Percentiles rank a stretch among this genome's conserved stretches.
Evolutionary conservation across 2,329 filamentous ascomycete genomes (phyloP).

Genomic region (Macroventuria anomochaeta): DNA sequence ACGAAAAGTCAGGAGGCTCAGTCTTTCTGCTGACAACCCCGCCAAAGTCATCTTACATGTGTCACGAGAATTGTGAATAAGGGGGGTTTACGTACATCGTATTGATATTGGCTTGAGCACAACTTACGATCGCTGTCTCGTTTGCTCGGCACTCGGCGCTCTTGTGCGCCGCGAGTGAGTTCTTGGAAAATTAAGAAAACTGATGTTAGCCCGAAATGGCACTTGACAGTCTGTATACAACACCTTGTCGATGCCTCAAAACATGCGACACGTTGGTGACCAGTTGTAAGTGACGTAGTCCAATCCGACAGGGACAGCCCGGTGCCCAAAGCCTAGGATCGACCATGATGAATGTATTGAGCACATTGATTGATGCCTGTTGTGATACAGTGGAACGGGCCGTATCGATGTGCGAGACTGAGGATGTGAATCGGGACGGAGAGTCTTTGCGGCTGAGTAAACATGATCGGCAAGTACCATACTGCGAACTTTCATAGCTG

Average conservation of each 20-base stretch:
- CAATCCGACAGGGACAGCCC: constrained; percentile 1
- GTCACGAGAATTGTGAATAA: constrained; percentile 7
- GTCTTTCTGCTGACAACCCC: constrained; percentile 4
- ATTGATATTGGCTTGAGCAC: constrained; percentile 9
- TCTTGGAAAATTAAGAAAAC: constrained; percentile 1
- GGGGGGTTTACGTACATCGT: constrained; percentile 7
- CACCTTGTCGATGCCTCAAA: background rate
- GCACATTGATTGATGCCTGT: constrained; percentile 1
- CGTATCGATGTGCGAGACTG: constrained; percentile 4
- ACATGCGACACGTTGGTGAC: background rate
- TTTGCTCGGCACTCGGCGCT: constrained; percentile 21
- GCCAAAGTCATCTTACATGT: constrained; percentile 3
- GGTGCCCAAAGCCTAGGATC: constrained; percentile 1
- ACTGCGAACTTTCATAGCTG: background rate
- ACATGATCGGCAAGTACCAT: constrained; percentile 3
- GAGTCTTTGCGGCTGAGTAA: constrained; percentile 2
- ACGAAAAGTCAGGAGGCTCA: constrained; percentile 12
- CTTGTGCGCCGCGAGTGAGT: constrained; percentile 15
- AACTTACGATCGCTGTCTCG: constrained; percentile 1
- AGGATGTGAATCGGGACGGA: background rate
- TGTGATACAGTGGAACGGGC: constrained; percentile 4
- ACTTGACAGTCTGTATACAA: background rate
- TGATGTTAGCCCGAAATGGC: background rate
- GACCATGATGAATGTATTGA: background rate
- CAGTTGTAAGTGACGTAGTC: background rate